Evolutionary conservation across 257 asterid species (phyloP).

Genomic region (Orobanche coerulescens): DNA sequence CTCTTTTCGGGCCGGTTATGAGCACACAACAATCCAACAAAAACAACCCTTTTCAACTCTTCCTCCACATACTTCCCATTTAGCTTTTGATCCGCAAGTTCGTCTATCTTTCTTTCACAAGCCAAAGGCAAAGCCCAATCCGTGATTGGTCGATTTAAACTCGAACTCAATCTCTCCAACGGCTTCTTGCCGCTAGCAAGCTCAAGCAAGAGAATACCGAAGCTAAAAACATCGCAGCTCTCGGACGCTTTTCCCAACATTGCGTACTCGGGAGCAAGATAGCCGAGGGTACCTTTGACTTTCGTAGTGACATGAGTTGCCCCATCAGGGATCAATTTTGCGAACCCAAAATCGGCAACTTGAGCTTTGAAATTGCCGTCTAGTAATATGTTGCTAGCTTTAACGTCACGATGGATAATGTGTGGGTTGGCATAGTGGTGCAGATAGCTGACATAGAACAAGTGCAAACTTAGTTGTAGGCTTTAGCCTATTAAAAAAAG

Average conservation of each 20-base stretch:
- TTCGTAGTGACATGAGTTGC: slow-evolving; percentile 82
- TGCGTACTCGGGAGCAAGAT: slow-evolving; percentile 87
- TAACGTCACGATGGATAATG: slow-evolving; percentile 76
- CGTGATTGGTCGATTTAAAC: slow-evolving; percentile 47
- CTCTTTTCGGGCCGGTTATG: slow-evolving; percentile 65
- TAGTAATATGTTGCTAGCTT: slow-evolving; percentile 81
- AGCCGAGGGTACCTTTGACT: slow-evolving; percentile 87
- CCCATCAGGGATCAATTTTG: slow-evolving; percentile 81
- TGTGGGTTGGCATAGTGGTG: slow-evolving; percentile 85
- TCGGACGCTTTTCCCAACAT: slow-evolving; percentile 87
- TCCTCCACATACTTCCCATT: slow-evolving; percentile 57
- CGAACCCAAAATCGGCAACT: slow-evolving; percentile 89
- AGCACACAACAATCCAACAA: slow-evolving; percentile 59
- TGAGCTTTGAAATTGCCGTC: slow-evolving; percentile 67
- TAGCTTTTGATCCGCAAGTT: slow-evolving; percentile 60
- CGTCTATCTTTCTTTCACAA: slow-evolving; percentile 46
- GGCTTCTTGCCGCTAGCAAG: slow-evolving; percentile 91
- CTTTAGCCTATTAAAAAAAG: no score
- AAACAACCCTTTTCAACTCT: slow-evolving; percentile 69
- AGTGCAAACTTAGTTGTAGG: slow-evolving; percentile 12
- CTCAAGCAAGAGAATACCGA: slow-evolving; percentile 89
- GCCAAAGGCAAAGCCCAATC: slow-evolving; percentile 87
- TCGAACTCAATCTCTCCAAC: slow-evolving; percentile 44
- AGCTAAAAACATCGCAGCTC: slow-evolving; percentile 86
- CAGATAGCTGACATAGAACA: slow-evolving; percentile 48